Conservation (phyloP, 371 early-diverging fungal species). For the Mucor ambiguus region DNA sequence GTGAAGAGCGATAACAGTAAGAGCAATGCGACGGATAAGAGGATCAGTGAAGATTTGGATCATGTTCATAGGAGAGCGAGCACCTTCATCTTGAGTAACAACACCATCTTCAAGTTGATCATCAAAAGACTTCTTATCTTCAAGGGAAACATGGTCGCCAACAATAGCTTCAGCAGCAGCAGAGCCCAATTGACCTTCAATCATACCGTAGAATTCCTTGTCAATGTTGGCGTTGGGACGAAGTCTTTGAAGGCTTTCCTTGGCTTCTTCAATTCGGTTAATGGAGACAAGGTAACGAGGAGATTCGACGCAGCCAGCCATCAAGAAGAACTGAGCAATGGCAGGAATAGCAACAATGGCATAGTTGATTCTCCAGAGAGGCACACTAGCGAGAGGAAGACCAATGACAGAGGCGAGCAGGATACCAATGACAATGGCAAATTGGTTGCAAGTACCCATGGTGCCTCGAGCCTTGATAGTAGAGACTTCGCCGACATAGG, state of each 20-base stretch:
- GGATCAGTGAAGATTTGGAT: slow-evolving; percentile 43
- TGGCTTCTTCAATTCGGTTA: slow-evolving; percentile 54
- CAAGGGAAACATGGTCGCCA: slow-evolving; percentile 68
- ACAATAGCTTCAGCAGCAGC: slow-evolving; percentile 27
- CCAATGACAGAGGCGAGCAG: slow-evolving; percentile 64
- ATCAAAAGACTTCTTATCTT: neutral
- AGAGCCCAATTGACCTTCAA: slow-evolving; percentile 14
- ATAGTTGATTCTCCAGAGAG: slow-evolving; percentile 69
- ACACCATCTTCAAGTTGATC: neutral
- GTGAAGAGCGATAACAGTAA: slow-evolving; percentile 46
- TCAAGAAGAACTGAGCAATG: slow-evolving; percentile 61
- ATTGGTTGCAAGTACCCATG: slow-evolving; percentile 36
- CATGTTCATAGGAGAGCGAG: slow-evolving; percentile 21
- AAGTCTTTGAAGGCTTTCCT: slow-evolving; percentile 51
- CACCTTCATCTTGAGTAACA: neutral
- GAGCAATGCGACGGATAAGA: slow-evolving; percentile 55
- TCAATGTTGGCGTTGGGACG: slow-evolving; percentile 28
- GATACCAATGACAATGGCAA: slow-evolving; percentile 69
- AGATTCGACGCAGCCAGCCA: slow-evolving; percentile 75
- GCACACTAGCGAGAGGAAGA: slow-evolving; percentile 56
- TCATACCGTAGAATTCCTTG: slow-evolving; percentile 14
- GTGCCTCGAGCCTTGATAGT: slow-evolving; percentile 69
- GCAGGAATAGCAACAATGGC: slow-evolving; percentile 71
- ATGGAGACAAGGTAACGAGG: slow-evolving; percentile 73
- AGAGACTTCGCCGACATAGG: slow-evolving; percentile 81